Base-by-base conservation (phyloP, 2,329 filamentous ascomycete species). In the Xylaria sp. region DNA sequence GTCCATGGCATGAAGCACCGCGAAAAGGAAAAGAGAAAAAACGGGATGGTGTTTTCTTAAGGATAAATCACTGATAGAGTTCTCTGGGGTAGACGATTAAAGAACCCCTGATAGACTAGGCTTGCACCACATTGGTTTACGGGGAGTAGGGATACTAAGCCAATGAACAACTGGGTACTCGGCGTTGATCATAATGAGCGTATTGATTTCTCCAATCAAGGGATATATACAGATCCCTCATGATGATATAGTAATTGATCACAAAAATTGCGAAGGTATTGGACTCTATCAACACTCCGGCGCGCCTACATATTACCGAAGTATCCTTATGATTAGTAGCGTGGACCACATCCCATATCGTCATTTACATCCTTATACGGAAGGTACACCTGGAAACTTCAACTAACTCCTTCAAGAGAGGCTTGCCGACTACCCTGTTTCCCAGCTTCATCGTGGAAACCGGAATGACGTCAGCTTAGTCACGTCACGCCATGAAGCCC, bases 401-500 rank as follows among this genome's bases (percentile, higher is more conserved):
- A 28, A 23, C 13, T 3, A 34, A 15, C 34, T 10, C 18, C 13
- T 56, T 23, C n/a, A 20, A 39, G n/a, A 15, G 15, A 23, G 20
- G 34, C 8, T 44, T 58, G 56, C 39, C 56, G n/a, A 39, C 23
- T 25, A 37, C 34, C 34, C 8, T 18, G 55, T 20, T 46, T 12
- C 6, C 3, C 25, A 50, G 23, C n/a, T 51, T 18, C 46, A 62
- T 52, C 34, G 1, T 37, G 6, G 2, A n/a, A 54, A 44, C 6
- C 13, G 23, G 20, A 25, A 60, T 68, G 66, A 68, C 66, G 66
- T 68, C 66, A 68, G 39, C 61, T 68, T 68, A 65, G 61, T 68
- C 60, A 68, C 25, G 52, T 39, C 48, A 46, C 46, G 58, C 34
- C 31, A 28, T 39, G 51, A 58, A 54, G 50, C 54, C 25, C 34